These are phyloP conservation scores for Phaeophleospora eucalypticola DNA, from an alignment of 2,329 filamentous ascomycete genomes.

Conservation along the genomic window DNA sequence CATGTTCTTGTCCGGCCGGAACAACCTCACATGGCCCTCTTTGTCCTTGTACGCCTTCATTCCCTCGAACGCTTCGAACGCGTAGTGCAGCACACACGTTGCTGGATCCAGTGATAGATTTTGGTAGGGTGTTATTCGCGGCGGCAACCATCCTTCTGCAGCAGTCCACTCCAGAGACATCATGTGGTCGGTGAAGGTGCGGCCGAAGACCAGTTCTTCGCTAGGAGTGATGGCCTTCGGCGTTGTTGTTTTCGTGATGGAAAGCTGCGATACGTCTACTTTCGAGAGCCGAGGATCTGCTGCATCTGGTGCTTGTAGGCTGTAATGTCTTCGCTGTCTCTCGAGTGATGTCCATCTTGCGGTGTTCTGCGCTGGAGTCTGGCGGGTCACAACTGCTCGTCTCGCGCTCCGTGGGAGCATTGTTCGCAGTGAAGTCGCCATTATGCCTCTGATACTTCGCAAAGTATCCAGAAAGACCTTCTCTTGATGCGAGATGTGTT, in stretches of 20 bases:
- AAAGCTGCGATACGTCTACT: slow-evolving; percentile 73
- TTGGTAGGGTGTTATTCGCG: slow-evolving; percentile 87
- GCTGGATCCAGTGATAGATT: slow-evolving; percentile 95
- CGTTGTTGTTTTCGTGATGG: slow-evolving; percentile 66
- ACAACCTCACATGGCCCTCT: slow-evolving; percentile 73
- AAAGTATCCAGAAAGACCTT: too few species aligned
- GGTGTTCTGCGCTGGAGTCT: not conserved
- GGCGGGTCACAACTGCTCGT: slow-evolving; percentile 1
- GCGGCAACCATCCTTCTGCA: slow-evolving; percentile 73
- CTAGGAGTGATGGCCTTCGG: slow-evolving; percentile 72
- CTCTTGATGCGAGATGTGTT: too few species aligned
- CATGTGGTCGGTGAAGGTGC: slow-evolving; percentile 97
- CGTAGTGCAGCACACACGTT: slow-evolving; percentile 97
- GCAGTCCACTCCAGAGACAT: slow-evolving; percentile 90
- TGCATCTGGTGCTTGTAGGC: slow-evolving; percentile 46
- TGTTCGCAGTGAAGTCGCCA: slow-evolving; percentile 18
- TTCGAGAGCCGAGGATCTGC: slow-evolving; percentile 55
- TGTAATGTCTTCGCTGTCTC: slow-evolving; percentile 24
- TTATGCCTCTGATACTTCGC: too few species aligned
- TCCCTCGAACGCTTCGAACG: slow-evolving; percentile 95
- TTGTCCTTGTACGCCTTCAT: slow-evolving; percentile 99
- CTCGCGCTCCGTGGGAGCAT: slow-evolving; percentile 11
- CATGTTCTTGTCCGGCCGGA: slow-evolving; percentile 97
- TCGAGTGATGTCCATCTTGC: slow-evolving; percentile 2
- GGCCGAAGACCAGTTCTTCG: slow-evolving; percentile 83